These are phyloP conservation scores for Pleurotus citrinopileatus DNA, from an alignment of 768 basidiomycete genomes.

Conservation along the genomic window DNA sequence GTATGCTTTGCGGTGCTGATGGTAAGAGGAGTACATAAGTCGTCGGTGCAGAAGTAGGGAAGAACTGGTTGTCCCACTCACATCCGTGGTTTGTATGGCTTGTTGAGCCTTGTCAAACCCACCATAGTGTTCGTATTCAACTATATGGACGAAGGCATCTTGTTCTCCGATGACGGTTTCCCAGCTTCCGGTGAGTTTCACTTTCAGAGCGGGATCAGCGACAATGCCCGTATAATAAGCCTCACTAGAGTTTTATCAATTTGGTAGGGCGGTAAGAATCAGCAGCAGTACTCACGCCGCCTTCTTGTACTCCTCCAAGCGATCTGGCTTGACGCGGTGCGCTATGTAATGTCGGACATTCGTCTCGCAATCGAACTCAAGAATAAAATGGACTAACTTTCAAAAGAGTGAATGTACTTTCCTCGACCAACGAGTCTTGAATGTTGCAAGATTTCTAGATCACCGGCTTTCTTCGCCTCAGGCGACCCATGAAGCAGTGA, in stretches of 20 bases:
- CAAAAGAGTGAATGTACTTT: constrained; percentile 91
- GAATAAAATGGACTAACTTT: constrained; percentile 50
- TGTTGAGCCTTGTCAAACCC: constrained; percentile 76
- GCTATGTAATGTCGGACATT: constrained; percentile 42
- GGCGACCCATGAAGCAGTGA: constrained; percentile 91
- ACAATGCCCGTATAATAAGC: constrained; percentile 81
- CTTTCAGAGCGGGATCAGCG: constrained; percentile 66
- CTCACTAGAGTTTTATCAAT: constrained; percentile 48
- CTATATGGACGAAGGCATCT: constrained; percentile 76
- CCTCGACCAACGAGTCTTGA: constrained; percentile 87
- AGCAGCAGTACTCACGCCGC: constrained; percentile 63
- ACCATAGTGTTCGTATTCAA: constrained; percentile 93
- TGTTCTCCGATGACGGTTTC: constrained; percentile 88
- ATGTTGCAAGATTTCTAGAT: constrained; percentile 75
- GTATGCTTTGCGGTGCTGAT: constrained; percentile 65
- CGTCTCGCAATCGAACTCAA: not conserved
- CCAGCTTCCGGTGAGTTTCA: constrained; percentile 93
- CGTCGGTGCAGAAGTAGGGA: not conserved
- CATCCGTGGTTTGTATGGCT: constrained; percentile 3
- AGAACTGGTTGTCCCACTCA: not conserved
- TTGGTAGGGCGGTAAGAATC: not conserved
- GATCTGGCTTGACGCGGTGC: constrained; percentile 83
- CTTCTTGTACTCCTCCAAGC: constrained; percentile 78
- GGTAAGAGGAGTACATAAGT: constrained; percentile 11
- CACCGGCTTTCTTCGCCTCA: constrained; percentile 82